A percentile compares a stretch with the other conserved stretches of the same genome.
phyloP scores from a whole-genome alignment of 75 land plant genomes.

The Picea sitchensis region DNA sequence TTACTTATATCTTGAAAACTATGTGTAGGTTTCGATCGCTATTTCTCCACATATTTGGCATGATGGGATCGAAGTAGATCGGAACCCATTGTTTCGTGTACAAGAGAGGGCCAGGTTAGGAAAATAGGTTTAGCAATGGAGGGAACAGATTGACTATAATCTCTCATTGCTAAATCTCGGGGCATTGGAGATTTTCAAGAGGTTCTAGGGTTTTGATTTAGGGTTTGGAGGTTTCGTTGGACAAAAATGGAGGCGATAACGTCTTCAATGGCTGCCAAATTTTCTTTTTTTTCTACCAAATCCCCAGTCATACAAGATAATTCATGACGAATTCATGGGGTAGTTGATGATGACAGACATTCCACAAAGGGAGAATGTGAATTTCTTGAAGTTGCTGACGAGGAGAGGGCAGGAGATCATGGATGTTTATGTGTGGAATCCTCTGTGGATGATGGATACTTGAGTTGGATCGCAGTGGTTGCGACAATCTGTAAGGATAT shows the following conservation, averaged over 20 bases:
- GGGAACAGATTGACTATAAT: too few species aligned
- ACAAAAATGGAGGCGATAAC: conserved; percentile 55
- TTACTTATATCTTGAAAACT: neutral
- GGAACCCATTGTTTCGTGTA: neutral
- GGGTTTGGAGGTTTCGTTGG: neutral
- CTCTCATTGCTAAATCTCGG: too few species aligned
- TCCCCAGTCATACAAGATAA: conserved; percentile 53
- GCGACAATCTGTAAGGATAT: too few species aligned
- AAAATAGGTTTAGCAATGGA: neutral
- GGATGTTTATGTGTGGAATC: too few species aligned
- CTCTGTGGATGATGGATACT: too few species aligned
- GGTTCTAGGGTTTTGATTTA: neutral
- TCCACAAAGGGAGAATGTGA: conserved; percentile 20
- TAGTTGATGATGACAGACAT: conserved; percentile 28
- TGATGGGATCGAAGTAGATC: neutral
- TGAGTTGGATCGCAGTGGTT: too few species aligned
- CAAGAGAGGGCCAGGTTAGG: neutral
- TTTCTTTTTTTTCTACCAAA: neutral
- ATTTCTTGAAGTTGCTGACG: too few species aligned
- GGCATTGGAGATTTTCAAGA: too few species aligned
- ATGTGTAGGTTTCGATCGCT: neutral
- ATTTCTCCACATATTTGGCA: too few species aligned
- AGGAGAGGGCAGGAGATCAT: too few species aligned
- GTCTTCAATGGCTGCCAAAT: conserved; percentile 9
- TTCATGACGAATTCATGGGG: conserved; percentile 31